Evolutionary conservation across 257 asterid genomes (phyloP).

Genomic region (Euphrasia confusa): DNA sequence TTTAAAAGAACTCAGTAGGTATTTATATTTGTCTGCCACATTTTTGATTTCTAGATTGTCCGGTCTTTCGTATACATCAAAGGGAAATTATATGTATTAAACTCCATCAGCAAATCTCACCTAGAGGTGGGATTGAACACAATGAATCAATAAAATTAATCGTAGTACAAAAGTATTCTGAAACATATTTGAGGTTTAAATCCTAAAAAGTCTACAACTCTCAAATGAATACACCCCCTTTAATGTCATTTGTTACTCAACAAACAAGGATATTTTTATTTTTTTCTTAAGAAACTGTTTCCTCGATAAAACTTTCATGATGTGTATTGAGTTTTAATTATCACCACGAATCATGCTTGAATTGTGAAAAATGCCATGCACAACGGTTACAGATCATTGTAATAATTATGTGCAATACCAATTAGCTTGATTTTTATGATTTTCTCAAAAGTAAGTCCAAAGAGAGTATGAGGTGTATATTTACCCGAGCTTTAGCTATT

Average conservation of each 20-base stretch:
- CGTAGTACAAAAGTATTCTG: no score
- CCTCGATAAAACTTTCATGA: not conserved
- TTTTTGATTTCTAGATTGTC: no score
- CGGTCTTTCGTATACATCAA: no score
- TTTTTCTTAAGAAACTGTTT: not conserved
- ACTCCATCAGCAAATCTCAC: no score
- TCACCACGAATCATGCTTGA: not conserved
- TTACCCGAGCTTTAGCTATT: not conserved
- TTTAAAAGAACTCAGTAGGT: no score
- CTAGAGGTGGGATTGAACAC: no score
- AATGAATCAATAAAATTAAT: no score
- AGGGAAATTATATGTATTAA: no score
- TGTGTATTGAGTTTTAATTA: not conserved
- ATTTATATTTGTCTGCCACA: no score
- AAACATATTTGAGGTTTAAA: no score
- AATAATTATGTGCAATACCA: not conserved
- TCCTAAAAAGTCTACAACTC: no score
- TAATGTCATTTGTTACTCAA: not conserved
- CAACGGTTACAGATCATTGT: conserved; percentile 6
- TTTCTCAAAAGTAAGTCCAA: not conserved
- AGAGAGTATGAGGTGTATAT: conserved; percentile 2
- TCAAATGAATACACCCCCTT: not conserved
- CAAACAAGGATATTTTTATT: not conserved
- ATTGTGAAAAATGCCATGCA: conserved; percentile 1
- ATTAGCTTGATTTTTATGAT: not conserved